Conservation (phyloP, 805 yeast genomes). For the Zygotorulaspora chibaensis region DNA sequence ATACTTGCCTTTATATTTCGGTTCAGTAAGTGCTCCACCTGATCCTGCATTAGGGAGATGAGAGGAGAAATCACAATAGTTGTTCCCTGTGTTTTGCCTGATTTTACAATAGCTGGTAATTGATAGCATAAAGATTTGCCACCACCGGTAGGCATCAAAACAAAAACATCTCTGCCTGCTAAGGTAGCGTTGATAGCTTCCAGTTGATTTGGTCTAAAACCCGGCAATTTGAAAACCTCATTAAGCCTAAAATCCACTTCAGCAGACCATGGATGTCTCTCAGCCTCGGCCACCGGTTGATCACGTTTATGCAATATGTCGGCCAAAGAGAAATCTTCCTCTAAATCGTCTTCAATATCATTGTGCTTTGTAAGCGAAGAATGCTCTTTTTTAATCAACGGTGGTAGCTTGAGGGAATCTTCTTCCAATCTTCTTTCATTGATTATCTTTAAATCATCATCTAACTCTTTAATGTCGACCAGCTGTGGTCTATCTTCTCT, state of each 20-base stretch:
- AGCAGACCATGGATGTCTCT: conserved; percentile 50
- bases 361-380: conserved; percentile 4
- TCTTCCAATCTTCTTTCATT: conserved; percentile 30
- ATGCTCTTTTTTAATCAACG: conserved; percentile 10
- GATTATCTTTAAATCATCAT: conserved; percentile 34
- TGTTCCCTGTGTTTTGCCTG: conserved; percentile 75
- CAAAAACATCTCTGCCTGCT: conserved; percentile 82
- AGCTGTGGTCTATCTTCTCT: conserved; percentile 30
- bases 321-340: conserved; percentile 25
- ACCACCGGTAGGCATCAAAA: conserved; percentile 98
- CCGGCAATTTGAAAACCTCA: conserved; percentile 54
- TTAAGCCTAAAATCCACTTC: conserved; percentile 61
- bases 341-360: conserved; percentile 19
- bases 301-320: conserved; percentile 14
- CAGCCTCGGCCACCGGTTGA: conserved; percentile 5
- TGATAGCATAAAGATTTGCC: conserved; percentile 96
- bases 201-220: conserved; percentile 77
- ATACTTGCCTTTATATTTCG: conserved; percentile 76
- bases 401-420: conserved; percentile 7
- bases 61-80: conserved; percentile 92
- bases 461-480: conserved; percentile 27
- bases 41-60: conserved; percentile 96
- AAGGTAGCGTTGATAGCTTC: conserved; percentile 80
- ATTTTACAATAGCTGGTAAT: conserved; percentile 77
- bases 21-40: conserved; percentile 71